A percentile compares a stretch with the other conserved stretches of the same genome.
These are phyloP conservation scores for Neotropicomus parvogracilis DNA, from an alignment of 1,284 basidiomycete species.

Conservation along the genomic window DNA sequence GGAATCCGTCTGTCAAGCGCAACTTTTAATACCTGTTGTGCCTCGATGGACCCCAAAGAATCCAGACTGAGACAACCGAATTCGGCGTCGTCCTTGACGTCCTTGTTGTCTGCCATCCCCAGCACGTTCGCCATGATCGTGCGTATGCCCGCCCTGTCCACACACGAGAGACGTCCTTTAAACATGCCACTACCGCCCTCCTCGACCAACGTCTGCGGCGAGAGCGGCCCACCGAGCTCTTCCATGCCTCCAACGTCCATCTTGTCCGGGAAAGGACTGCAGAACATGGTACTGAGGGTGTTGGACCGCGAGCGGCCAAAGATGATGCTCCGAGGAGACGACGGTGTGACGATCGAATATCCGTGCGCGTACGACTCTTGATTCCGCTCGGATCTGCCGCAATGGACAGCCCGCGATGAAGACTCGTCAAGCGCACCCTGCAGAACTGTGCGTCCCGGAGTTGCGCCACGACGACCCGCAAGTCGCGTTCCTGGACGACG, in stretches of 20 bases:
- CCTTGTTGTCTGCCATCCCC: slow-evolving; percentile 36
- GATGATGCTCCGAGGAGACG: slow-evolving; percentile 28
- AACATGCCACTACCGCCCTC: slow-evolving; percentile 2
- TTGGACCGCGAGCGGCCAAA: slow-evolving; percentile 27
- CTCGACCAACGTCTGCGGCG: slow-evolving; percentile 38
- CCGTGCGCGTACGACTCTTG: slow-evolving; percentile 21
- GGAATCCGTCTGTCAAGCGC: slow-evolving; percentile 41
- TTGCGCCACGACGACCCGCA: slow-evolving; percentile 46
- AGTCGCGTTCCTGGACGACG: slow-evolving; percentile 39
- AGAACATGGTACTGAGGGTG: slow-evolving; percentile 21
- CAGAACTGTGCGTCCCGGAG: slow-evolving; percentile 56
- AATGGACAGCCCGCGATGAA: slow-evolving; percentile 43
- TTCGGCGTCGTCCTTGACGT: slow-evolving; percentile 43
- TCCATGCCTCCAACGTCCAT: neutral
- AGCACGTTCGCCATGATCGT: slow-evolving; percentile 45
- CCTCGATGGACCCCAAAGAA: slow-evolving; percentile 62
- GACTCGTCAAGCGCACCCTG: slow-evolving; percentile 45
- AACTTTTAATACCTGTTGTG: slow-evolving; percentile 43
- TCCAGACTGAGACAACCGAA: slow-evolving; percentile 54
- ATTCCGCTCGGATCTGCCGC: slow-evolving; percentile 25
- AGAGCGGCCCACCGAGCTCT: slow-evolving; percentile 29
- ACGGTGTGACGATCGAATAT: slow-evolving; percentile 26
- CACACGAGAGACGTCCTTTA: neutral
- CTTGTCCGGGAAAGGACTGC: slow-evolving; percentile 6
- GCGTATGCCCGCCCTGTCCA: slow-evolving; percentile 35